Evolutionary conservation across 208 protist species (phyloP).

Genomic region (Trypanosoma cruzi): DNA sequence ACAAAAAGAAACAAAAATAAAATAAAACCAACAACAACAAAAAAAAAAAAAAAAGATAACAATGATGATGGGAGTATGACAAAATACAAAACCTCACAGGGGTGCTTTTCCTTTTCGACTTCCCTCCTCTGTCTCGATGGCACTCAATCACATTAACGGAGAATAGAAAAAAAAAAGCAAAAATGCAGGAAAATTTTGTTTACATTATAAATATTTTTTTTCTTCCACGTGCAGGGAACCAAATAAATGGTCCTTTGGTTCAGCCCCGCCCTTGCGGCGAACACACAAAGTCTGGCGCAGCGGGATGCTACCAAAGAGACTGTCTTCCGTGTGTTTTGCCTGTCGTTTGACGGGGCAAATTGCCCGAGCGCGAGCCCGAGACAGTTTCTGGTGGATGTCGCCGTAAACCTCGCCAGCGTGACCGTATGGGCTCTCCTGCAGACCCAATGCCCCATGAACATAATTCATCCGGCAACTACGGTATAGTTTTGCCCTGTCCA

Average conservation of each 20-base stretch:
- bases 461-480: constrained; percentile 24
- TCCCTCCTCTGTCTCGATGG: no score
- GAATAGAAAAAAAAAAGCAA: neutral
- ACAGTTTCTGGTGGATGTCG: constrained; percentile 14
- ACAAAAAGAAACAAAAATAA: neutral
- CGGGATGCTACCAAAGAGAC: constrained; percentile 29
- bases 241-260: constrained; percentile 31
- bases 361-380: neutral
- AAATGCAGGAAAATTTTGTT: neutral
- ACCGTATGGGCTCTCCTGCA: constrained; percentile 43
- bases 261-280: constrained; percentile 18
- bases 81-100: no score
- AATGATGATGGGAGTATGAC: no score
- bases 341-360: constrained; percentile 9
- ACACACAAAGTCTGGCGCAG: constrained; percentile 6
- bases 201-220: no score
- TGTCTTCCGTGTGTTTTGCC: constrained; percentile 17
- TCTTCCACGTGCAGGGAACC: neutral
- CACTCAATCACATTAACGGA: no score
- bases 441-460: constrained; percentile 42
- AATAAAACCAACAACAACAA: neutral
- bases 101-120: no score
- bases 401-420: constrained; percentile 37
- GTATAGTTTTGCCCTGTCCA: constrained; percentile 21
- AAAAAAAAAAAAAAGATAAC: no score